phyloP scores from a whole-genome alignment of 441 rosid genomes.

The Erodium texanum region DNA sequence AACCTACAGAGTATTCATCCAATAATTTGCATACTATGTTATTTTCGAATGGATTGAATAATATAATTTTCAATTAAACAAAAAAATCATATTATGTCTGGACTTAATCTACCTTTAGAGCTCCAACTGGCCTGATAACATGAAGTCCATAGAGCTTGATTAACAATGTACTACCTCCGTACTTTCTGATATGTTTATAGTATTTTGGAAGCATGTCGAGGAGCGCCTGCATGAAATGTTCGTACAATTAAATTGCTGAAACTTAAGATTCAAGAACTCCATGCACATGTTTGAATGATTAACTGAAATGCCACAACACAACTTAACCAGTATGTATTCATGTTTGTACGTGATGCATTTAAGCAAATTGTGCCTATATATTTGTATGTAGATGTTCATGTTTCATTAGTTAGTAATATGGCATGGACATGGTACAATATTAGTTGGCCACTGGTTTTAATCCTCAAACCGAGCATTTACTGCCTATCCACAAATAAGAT shows the following conservation, averaged over 20 bases:
- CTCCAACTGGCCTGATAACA: constrained; percentile 35
- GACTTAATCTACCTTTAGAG: constrained; percentile 23
- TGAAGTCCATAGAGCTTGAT: constrained; percentile 41
- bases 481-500: no score
- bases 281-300: not conserved
- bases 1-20: constrained; percentile 27
- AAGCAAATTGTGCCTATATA: not conserved
- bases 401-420: not conserved
- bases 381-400: not conserved
- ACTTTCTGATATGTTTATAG: constrained; percentile 27
- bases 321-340: no score
- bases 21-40: no score
- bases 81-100: no score
- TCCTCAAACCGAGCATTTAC: no score
- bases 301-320: not conserved
- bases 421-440: no score
- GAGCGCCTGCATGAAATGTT: constrained; percentile 26
- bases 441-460: no score
- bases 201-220: constrained; percentile 36
- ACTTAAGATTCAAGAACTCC: not conserved
- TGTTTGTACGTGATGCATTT: not conserved
- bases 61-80: no score
- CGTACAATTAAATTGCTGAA: not conserved
- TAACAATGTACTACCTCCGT: constrained; percentile 25
- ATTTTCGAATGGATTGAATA: no score